These are phyloP conservation scores for Kodamaea suecica DNA, from an alignment of 1,139 yeast genomes.

Conservation along the genomic window DNA sequence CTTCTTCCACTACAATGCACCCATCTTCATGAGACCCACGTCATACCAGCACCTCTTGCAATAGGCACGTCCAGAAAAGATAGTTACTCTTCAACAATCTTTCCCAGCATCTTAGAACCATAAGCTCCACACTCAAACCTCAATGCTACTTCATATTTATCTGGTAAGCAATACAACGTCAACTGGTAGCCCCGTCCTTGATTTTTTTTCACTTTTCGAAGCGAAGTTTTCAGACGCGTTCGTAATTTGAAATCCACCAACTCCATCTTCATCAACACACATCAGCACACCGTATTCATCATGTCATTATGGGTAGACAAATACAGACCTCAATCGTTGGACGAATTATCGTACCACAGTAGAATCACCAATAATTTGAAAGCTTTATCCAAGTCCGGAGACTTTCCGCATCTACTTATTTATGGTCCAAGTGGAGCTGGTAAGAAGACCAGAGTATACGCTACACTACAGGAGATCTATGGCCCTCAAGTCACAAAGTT, in stretches of 20 bases:
- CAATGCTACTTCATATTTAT: too few species aligned
- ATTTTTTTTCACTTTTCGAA: too few species aligned
- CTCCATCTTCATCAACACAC: not conserved
- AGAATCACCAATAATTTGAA: conserved; percentile 60
- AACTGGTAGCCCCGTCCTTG: too few species aligned
- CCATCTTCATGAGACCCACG: too few species aligned
- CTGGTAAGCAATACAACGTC: too few species aligned
- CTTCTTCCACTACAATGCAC: too few species aligned
- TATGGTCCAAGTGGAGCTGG: conserved; percentile 99
- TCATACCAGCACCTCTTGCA: too few species aligned
- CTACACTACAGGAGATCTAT: conserved; percentile 74
- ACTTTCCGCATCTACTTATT: conserved; percentile 86
- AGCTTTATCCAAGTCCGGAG: conserved; percentile 71
- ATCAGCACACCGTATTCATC: conserved; percentile 1
- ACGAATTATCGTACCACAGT: conserved; percentile 62
- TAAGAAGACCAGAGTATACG: conserved; percentile 87
- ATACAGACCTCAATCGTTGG: conserved; percentile 73
- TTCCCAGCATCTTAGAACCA: too few species aligned
- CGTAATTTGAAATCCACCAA: conserved; percentile 3
- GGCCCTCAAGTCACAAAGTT: conserved; percentile 79
- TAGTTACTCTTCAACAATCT: too few species aligned
- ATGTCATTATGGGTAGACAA: conserved; percentile 98
- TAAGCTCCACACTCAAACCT: too few species aligned
- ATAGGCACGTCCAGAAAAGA: too few species aligned
- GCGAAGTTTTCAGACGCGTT: conserved; percentile 1